Conservation (phyloP, 441 rosid genomes). For the Corymbia calophylla region DNA sequence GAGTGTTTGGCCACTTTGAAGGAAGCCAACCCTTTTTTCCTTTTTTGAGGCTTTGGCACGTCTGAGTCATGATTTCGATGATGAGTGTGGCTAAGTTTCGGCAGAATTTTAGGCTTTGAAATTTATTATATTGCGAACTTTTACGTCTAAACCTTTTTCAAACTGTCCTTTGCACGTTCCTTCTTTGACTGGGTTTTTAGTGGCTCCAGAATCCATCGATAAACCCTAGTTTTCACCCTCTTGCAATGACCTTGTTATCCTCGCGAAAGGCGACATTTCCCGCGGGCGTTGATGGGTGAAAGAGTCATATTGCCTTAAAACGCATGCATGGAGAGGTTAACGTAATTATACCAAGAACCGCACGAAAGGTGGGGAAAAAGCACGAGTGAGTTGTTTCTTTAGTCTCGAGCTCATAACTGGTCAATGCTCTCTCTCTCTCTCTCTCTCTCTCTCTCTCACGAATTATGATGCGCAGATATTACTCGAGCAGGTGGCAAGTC, state of each 20-base stretch:
- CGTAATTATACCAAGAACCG: neutral
- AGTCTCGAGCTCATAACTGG: neutral
- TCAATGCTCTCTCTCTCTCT: neutral
- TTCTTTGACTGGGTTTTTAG: neutral
- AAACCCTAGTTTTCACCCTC: neutral
- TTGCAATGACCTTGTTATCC: neutral
- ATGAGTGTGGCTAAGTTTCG: neutral
- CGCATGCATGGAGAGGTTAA: neutral
- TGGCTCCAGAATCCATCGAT: neutral
- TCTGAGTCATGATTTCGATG: neutral
- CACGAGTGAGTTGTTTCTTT: neutral
- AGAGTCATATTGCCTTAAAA: neutral
- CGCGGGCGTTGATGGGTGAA: neutral
- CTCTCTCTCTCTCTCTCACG: neutral
- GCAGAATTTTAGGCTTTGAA: neutral
- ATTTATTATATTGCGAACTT: neutral
- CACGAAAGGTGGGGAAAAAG: neutral
- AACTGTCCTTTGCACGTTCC: neutral
- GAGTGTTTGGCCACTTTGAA: neutral
- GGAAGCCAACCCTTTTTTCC: neutral
- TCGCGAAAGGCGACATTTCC: neutral
- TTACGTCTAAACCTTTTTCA: neutral
- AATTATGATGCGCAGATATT: neutral
- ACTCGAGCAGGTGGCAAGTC: neutral
- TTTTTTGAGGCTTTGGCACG: neutral